A percentile compares a stretch with the other conserved stretches of the same genome.
Evolutionary conservation across 768 basidiomycete genomes (phyloP).

Genomic region (Daedaleopsis nitida): DNA sequence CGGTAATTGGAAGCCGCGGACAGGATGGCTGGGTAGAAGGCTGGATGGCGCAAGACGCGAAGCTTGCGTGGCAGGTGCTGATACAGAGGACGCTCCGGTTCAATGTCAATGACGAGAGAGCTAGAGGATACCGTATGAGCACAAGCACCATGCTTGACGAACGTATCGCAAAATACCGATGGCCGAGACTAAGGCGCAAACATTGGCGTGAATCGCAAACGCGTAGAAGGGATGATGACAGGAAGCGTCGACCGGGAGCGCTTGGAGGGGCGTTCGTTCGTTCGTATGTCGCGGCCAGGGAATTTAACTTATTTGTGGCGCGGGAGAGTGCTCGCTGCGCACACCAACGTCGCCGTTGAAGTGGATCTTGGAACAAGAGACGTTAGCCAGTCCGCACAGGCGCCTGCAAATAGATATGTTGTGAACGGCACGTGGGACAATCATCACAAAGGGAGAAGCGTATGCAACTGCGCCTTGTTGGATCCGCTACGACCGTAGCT

Average conservation of each 20-base stretch:
- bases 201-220: neutral
- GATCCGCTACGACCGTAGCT: neutral
- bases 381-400: neutral
- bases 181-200: neutral
- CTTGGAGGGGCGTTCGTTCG: neutral
- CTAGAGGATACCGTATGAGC: neutral
- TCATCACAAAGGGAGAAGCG: neutral
- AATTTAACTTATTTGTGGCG: neutral
- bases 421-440: neutral
- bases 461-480: neutral
- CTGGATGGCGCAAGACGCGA: conserved; percentile 20
- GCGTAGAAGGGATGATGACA: neutral
- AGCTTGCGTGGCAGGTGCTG: conserved; percentile 2
- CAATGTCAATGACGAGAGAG: neutral
- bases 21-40: conserved; percentile 11
- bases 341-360: neutral
- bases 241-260: conserved; percentile 1
- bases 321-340: neutral
- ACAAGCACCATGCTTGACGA: neutral
- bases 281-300: neutral
- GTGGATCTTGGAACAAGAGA: neutral
- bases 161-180: neutral
- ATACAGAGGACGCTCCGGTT: neutral
- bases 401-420: conserved; percentile 1
- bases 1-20: conserved; percentile 20